Conservation (phyloP, 768 basidiomycete species). For the Pulveroboletus sp. region DNA sequence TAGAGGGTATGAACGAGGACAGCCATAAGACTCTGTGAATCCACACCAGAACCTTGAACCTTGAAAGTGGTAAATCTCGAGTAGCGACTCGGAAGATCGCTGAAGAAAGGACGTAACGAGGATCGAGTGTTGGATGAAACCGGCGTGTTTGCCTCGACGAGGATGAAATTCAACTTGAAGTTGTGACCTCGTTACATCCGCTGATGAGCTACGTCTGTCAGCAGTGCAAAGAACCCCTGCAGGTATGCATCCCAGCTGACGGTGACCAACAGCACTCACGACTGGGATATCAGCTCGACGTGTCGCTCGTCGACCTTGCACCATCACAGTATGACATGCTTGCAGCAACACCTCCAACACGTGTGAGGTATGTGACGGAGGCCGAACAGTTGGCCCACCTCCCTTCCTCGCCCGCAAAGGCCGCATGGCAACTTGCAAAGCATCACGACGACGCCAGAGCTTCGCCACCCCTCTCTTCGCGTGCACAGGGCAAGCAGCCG, state of each 20-base stretch:
- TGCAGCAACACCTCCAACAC: conserved; percentile 51
- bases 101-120: not conserved
- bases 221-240: conserved; percentile 88
- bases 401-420: conserved; percentile 50
- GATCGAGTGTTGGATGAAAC: too few relatives aligned
- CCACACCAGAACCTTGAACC: not conserved
- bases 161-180: not conserved
- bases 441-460: conserved; percentile 33
- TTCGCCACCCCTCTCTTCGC: conserved; percentile 46
- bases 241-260: conserved; percentile 43
- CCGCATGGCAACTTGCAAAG: conserved; percentile 62
- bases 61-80: not conserved
- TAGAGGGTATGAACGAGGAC: not conserved
- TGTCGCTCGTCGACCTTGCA: conserved; percentile 83
- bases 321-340: conserved; percentile 89
- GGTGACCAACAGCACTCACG: conserved; percentile 8
- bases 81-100: not conserved
- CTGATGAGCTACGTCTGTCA: conserved; percentile 66
- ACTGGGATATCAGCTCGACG: conserved; percentile 60
- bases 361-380: conserved; percentile 37
- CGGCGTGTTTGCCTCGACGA: conserved; percentile 14
- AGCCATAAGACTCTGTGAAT: conserved; percentile 8
- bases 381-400: conserved; percentile 46
- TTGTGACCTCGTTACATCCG: too few relatives aligned
- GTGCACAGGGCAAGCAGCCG: conserved; percentile 59